Percentiles rank a stretch among this genome's conserved stretches.
Conservation (phyloP, 305 asterid genomes). For the Fraxinus latifolia region DNA sequence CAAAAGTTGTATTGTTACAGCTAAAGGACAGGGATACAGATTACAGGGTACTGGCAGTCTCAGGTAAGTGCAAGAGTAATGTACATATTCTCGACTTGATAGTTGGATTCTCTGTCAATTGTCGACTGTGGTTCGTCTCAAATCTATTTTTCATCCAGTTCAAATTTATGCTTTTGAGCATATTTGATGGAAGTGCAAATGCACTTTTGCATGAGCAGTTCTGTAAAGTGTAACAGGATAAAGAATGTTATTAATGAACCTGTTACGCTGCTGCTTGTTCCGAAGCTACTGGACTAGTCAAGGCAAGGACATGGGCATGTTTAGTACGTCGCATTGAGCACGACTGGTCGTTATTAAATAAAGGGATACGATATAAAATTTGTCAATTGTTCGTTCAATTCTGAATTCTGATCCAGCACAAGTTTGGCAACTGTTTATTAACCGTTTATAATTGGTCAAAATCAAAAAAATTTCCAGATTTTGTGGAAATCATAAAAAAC, state of each 20-base stretch:
- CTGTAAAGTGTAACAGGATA: neutral
- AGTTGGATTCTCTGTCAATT: neutral
- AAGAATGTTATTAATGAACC: neutral
- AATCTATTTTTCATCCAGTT: neutral
- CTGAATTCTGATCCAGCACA: neutral
- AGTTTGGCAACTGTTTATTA: neutral
- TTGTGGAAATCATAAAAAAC: neutral
- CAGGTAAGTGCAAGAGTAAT: neutral
- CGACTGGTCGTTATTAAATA: neutral
- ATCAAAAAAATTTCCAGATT: no score
- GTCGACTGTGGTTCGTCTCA: neutral
- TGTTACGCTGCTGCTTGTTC: neutral
- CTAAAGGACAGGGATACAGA: neutral
- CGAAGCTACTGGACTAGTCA: neutral
- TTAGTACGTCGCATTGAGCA: neutral
- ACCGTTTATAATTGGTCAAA: neutral
- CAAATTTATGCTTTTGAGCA: neutral
- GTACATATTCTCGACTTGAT: neutral
- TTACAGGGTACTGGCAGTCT: neutral
- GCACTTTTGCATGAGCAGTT: neutral
- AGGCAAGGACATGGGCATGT: neutral
- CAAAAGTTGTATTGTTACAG: neutral
- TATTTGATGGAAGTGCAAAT: neutral
- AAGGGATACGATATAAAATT: neutral
- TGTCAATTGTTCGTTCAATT: neutral